phyloP scores from a whole-genome alignment of 495 filamentous ascomycete species.

The Neurospora sp. region DNA sequence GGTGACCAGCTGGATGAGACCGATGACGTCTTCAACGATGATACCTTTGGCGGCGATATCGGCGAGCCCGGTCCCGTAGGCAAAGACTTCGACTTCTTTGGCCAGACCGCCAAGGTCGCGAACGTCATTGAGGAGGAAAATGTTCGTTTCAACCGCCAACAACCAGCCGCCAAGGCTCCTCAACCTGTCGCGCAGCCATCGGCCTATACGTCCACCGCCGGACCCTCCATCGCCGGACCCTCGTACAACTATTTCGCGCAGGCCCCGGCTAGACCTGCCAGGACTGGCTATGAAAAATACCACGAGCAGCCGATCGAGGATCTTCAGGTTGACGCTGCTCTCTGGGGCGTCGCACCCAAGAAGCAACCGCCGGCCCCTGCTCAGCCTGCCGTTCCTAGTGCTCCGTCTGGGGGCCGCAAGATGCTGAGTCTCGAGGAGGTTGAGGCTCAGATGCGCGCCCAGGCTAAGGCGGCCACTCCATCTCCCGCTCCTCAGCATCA shows the following conservation, averaged over 20 bases:
- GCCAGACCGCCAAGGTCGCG: constrained; percentile 75
- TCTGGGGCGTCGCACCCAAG: constrained; percentile 74
- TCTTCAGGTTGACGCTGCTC: constrained; percentile 80
- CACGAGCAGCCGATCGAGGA: constrained; percentile 64
- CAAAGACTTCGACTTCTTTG: constrained; percentile 96
- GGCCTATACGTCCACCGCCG: constrained; percentile 16
- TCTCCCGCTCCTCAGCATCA: constrained; percentile 14
- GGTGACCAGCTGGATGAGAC: constrained; percentile 87
- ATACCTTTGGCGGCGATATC: constrained; percentile 68
- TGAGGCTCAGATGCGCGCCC: constrained; percentile 80
- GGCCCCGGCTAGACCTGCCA: constrained; percentile 43
- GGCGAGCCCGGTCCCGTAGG: constrained; percentile 43
- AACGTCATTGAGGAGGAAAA: constrained; percentile 85
- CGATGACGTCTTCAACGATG: constrained; percentile 92
- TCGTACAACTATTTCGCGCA: constrained; percentile 33
- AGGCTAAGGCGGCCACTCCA: constrained; percentile 36
- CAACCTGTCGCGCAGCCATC: constrained; percentile 14
- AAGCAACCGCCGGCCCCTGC: constrained; percentile 33
- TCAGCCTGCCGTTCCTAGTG: constrained; percentile 18
- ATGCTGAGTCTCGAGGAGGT: constrained; percentile 97
- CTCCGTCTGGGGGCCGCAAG: constrained; percentile 46
- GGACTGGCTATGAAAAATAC: constrained; percentile 84
- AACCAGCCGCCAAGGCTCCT: constrained; percentile 35
- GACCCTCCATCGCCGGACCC: constrained; percentile 7
- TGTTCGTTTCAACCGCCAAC: constrained; percentile 61